Percentiles rank a stretch among this genome's conserved stretches.
Evolutionary conservation across 768 basidiomycete genomes (phyloP).

Genomic region (Psilocybe tampanensis): DNA sequence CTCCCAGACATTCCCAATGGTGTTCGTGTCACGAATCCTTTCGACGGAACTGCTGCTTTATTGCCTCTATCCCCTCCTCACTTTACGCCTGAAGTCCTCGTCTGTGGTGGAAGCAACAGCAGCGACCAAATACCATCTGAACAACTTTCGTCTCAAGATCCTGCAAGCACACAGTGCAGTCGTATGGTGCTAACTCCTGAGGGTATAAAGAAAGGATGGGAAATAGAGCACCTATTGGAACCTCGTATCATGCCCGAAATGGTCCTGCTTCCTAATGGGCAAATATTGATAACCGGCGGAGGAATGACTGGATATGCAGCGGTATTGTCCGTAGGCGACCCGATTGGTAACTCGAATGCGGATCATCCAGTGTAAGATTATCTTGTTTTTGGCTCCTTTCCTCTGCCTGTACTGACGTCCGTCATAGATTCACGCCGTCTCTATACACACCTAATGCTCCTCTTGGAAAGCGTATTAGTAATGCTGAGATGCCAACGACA

Average conservation of each 20-base stretch:
- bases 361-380: constrained; percentile 24
- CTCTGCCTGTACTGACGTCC: neutral
- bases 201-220: constrained; percentile 44
- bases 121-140: constrained; percentile 25
- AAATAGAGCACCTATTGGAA: constrained; percentile 42
- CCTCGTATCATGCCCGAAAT: constrained; percentile 40
- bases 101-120: constrained; percentile 44
- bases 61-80: constrained; percentile 34
- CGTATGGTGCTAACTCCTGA: constrained; percentile 38
- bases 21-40: constrained; percentile 42
- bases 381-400: neutral
- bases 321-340: constrained; percentile 27
- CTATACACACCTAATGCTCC: constrained; percentile 47
- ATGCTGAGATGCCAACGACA: constrained; percentile 40
- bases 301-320: constrained; percentile 41
- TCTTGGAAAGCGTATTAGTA: constrained; percentile 45
- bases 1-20: constrained; percentile 45
- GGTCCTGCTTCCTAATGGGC: constrained; percentile 41
- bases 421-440: constrained; percentile 35
- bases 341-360: constrained; percentile 25
- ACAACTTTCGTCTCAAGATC: constrained; percentile 36
- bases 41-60: constrained; percentile 34
- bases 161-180: constrained; percentile 44
- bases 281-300: constrained; percentile 44
- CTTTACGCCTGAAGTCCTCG: constrained; percentile 44